Conservation (phyloP, 2,329 filamentous ascomycete species). For the Neopestalotiopsis sp. region DNA sequence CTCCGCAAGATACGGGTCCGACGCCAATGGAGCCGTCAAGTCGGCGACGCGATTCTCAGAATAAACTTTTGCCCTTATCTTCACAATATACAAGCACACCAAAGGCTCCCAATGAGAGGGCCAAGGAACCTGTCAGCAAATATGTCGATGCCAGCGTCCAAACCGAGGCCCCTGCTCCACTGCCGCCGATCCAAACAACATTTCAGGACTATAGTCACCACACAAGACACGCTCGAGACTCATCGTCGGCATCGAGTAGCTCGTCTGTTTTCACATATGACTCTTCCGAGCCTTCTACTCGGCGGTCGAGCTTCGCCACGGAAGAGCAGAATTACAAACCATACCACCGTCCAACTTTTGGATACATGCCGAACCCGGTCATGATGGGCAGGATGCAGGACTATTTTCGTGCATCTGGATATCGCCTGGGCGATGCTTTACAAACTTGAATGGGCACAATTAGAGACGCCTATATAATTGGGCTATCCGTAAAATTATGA, state of each 20-base stretch:
- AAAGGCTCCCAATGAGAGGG: neutral
- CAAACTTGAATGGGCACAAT: neutral
- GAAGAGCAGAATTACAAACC: slow-evolving; percentile 11
- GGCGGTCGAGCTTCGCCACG: slow-evolving; percentile 30
- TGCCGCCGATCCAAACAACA: neutral
- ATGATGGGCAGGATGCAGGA: slow-evolving; percentile 38
- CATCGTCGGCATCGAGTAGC: slow-evolving; percentile 22
- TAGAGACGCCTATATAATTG: neutral
- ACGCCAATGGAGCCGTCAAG: neutral
- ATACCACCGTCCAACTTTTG: neutral
- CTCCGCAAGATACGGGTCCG: neutral
- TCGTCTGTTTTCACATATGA: slow-evolving; percentile 23
- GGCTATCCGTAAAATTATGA: neutral
- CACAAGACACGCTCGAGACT: slow-evolving; percentile 20
- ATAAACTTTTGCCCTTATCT: neutral
- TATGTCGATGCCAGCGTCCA: slow-evolving; percentile 35
- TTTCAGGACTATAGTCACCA: slow-evolving; percentile 11
- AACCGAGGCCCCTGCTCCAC: slow-evolving; percentile 25
- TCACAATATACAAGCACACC: neutral
- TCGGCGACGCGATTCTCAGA: neutral
- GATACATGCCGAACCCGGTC: slow-evolving; percentile 27
- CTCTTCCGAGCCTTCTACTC: slow-evolving; percentile 23
- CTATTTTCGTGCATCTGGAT: slow-evolving; percentile 33
- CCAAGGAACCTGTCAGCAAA: slow-evolving; percentile 17
- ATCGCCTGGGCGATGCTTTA: slow-evolving; percentile 32